Conservation (phyloP, 2,329 filamentous ascomycete genomes). For the Zymoseptoria passerinii region DNA sequence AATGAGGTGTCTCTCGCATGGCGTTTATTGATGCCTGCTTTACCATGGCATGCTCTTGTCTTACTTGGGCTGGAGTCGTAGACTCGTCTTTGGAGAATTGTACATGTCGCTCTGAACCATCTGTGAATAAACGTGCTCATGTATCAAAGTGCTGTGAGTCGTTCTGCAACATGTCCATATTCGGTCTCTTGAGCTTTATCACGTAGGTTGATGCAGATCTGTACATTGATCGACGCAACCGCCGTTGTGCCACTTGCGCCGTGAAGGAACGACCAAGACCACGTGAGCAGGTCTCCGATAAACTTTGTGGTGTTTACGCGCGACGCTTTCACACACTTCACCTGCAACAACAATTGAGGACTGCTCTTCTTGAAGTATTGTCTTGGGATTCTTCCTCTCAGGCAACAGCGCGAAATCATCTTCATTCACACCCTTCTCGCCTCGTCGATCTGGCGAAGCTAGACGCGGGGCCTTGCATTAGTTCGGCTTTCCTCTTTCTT, state of each 20-base stretch:
- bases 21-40: neutral
- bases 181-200: neutral
- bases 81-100: neutral
- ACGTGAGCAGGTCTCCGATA: neutral
- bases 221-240: neutral
- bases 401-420: neutral
- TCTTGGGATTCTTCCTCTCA: neutral
- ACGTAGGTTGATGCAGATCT: neutral
- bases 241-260: neutral
- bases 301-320: neutral
- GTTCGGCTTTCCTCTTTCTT: neutral
- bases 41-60: slow-evolving; percentile 5
- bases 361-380: neutral
- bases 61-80: neutral
- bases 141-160: neutral
- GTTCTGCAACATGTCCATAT: neutral
- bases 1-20: neutral
- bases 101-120: neutral
- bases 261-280: neutral
- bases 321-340: neutral
- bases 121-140: neutral
- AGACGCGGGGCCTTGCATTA: slow-evolving; percentile 4
- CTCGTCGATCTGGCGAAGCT: neutral
- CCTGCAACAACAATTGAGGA: neutral
- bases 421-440: neutral